Percentiles rank a stretch among this genome's conserved stretches.
These are phyloP conservation scores for Sanguinoderma infundibulare DNA, from an alignment of 1,284 basidiomycete species.

Conservation along the genomic window DNA sequence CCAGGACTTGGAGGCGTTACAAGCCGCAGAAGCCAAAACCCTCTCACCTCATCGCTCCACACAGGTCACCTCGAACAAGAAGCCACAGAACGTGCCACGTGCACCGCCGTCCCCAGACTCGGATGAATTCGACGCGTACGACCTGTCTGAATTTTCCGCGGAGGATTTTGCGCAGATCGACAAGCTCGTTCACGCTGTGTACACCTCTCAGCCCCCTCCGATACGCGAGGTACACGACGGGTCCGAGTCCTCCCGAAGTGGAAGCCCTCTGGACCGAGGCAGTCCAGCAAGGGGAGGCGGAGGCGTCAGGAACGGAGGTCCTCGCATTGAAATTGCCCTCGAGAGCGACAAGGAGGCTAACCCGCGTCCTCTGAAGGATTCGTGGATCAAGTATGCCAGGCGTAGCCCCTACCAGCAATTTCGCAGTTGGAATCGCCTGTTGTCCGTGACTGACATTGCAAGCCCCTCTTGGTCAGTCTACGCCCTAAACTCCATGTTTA, in stretches of 20 bases:
- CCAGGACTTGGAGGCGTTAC: conserved; percentile 26
- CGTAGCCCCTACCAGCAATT: conserved; percentile 33
- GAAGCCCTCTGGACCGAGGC: conserved; percentile 5
- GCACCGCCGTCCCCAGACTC: conserved; percentile 16
- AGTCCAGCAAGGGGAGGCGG: conserved; percentile 8
- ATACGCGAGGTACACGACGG: neutral
- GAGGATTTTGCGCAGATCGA: conserved; percentile 62
- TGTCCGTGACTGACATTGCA: conserved; percentile 52
- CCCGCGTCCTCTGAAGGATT: conserved; percentile 26
- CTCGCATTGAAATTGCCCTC: conserved; percentile 33
- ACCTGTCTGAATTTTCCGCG: conserved; percentile 60
- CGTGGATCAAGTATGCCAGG: conserved; percentile 5
- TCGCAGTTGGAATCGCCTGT: conserved; percentile 23
- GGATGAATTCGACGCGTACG: conserved; percentile 48
- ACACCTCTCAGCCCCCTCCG: neutral
- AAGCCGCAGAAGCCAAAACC: conserved; percentile 16
- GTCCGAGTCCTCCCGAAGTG: conserved; percentile 15
- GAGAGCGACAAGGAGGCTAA: conserved; percentile 30
- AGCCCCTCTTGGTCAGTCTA: conserved; percentile 55
- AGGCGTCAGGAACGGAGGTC: conserved; percentile 29
- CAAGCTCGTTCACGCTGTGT: conserved; percentile 32
- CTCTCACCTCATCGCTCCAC: conserved; percentile 1
- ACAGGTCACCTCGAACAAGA: too few species aligned
- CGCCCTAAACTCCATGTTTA: too few species aligned
- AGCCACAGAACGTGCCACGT: neutral